These are phyloP conservation scores for Eucalyptus pauciflora DNA, from an alignment of 345 rosid species.

Conservation along the genomic window DNA sequence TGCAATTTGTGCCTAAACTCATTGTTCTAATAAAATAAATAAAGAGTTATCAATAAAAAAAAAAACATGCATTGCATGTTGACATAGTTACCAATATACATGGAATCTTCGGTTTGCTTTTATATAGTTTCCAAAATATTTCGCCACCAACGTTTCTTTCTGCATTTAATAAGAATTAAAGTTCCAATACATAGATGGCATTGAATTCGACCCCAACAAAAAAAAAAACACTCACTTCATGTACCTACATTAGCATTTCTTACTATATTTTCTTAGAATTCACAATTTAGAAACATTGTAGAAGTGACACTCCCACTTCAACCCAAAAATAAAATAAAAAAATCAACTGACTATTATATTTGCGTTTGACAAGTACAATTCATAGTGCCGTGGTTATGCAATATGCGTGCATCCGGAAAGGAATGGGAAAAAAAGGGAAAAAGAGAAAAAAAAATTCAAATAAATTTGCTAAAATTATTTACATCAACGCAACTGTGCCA, in stretches of 20 bases:
- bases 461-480: too few relatives aligned
- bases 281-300: neutral
- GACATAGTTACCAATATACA: neutral
- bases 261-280: neutral
- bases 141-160: neutral
- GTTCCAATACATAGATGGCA: neutral
- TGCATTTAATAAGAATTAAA: neutral
- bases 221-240: neutral
- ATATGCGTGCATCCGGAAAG: neutral
- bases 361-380: neutral
- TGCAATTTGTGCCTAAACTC: neutral
- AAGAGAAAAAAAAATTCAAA: too few relatives aligned
- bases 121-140: neutral
- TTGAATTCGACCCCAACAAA: neutral
- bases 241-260: too few relatives aligned
- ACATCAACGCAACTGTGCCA: accelerated
- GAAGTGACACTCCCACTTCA: neutral
- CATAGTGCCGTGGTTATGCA: neutral
- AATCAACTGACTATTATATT: neutral
- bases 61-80: neutral
- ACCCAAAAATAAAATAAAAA: too few relatives aligned
- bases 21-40: neutral
- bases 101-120: neutral
- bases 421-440: neutral
- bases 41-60: neutral